Conservation (phyloP, 2,329 filamentous ascomycete species). For the Remersonia thermophila region DNA sequence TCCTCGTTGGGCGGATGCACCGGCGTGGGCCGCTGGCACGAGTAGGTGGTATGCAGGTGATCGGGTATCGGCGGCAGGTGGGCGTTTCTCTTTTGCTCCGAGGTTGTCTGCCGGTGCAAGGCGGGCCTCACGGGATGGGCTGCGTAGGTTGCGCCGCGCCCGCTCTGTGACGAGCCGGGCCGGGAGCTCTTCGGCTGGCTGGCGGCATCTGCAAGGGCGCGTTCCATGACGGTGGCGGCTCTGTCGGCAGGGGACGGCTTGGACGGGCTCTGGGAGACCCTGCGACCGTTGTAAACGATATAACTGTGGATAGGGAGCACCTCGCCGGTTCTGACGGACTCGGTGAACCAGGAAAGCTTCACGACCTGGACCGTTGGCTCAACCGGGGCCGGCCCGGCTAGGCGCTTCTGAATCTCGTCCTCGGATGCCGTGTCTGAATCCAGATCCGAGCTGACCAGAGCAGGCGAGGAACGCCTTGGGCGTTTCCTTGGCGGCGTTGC, state of each 20-base stretch:
- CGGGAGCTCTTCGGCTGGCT: conserved; percentile 2
- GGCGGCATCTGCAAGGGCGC: conserved; percentile 19
- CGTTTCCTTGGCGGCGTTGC: conserved; percentile 18
- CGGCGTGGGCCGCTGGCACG: conserved; percentile 69
- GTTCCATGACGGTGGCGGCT: conserved; percentile 20
- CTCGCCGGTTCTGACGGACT: conserved; percentile 33
- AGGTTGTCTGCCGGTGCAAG: conserved; percentile 59
- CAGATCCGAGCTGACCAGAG: conserved; percentile 11
- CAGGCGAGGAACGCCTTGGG: conserved; percentile 19
- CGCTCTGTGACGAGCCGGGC: conserved; percentile 11
- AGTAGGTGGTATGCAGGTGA: conserved; percentile 54
- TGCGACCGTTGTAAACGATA: conserved; percentile 40
- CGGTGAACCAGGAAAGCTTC: conserved; percentile 46
- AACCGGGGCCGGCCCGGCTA: conserved; percentile 7
- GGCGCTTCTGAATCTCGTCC: conserved; percentile 10
- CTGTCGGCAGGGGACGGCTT: conserved; percentile 7
- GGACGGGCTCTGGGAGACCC: conserved; percentile 11
- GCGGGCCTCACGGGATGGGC: conserved; percentile 16
- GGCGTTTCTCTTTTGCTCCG: conserved; percentile 54
- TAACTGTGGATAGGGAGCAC: conserved; percentile 39
- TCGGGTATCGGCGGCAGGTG: conserved; percentile 54
- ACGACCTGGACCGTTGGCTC: conserved; percentile 33
- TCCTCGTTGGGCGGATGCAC: conserved; percentile 55
- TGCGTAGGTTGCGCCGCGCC: conserved; percentile 9
- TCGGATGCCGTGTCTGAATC: conserved; percentile 20